phyloP scores from a whole-genome alignment of 805 yeast genomes.

The Ogataea pilisensis region DNA sequence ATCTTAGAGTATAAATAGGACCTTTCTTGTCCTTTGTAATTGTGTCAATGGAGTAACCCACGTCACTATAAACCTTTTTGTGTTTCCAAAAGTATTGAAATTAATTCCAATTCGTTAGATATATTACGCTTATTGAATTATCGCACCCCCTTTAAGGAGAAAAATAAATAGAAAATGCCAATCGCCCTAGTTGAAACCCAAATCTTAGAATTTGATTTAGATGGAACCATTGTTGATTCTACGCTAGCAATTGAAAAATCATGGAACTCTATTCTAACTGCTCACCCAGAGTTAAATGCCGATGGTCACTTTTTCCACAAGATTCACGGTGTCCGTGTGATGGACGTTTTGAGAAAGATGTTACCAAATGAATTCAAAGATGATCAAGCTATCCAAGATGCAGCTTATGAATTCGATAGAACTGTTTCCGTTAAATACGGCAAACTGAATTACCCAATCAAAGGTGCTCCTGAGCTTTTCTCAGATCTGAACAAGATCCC shows the following conservation, averaged over 20 bases:
- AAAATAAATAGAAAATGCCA: constrained; percentile 4
- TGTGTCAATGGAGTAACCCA: too few relatives aligned
- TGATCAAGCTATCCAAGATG: constrained; percentile 14
- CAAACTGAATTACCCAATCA: constrained; percentile 66
- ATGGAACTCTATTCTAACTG: constrained; percentile 73
- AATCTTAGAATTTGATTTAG: constrained; percentile 66
- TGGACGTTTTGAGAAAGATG: constrained; percentile 69
- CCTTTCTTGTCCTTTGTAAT: too few relatives aligned
- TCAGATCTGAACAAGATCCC: constrained; percentile 40
- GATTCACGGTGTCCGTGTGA: constrained; percentile 81
- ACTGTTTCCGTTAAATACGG: constrained; percentile 71
- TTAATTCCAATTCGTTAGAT: neutral
- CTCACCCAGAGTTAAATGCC: constrained; percentile 46
- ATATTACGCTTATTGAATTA: too few relatives aligned
- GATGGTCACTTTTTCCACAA: constrained; percentile 57
- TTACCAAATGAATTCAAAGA: constrained; percentile 40
- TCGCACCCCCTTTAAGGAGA: too few relatives aligned
- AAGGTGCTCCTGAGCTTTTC: constrained; percentile 68
- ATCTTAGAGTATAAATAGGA: too few relatives aligned
- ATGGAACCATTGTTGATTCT: constrained; percentile 82
- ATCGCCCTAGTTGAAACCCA: constrained; percentile 10
- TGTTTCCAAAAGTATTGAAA: too few relatives aligned
- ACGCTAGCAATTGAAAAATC: constrained; percentile 78
- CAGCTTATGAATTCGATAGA: constrained; percentile 46
- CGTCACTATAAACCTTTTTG: too few relatives aligned